Base-by-base conservation (phyloP, 2,329 filamentous ascomycete genomes). In the Stagonosporopsis rhizophila region DNA sequence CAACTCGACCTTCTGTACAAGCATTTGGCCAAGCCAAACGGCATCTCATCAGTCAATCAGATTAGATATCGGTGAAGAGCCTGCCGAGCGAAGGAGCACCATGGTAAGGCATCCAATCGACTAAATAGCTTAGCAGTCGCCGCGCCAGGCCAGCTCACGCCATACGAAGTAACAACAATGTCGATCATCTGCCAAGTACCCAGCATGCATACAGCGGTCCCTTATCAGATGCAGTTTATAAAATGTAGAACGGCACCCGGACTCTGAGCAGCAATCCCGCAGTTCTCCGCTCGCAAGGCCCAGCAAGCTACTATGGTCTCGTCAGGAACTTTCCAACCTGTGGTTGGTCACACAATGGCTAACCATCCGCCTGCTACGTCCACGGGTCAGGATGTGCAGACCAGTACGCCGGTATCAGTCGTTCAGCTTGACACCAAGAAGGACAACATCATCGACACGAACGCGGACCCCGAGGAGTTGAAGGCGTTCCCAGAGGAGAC, bases 221-320 rank as follows among this genome's bases (percentile, higher is more conserved):
- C 27, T 44, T 44, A 44, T 44, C 40, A 44, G 41, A 44, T 32
- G 41, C 14, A 32, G n/a, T 44, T 44, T 42, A 30, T 42, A 44
- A 32, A 7, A 11, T 19, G 41, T 19, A 1, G 8, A 15, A 32
- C 27, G 27, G 17, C 6, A 22, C 17, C 25, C 15, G 2, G 6
- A 42, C 17, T 11, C 30, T 30, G 40, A 9, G 23, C 14, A 17
- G 14, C 23, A 14, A 3, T 42, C 25, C 8, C 17, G 7, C 23
- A 11, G 4, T 30, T 15, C 40, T 19, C 15, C 8, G 25, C 19
- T 25, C 9, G 3, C 22, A 8, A 11, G 6, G 17, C 23, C 23
- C 2, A 42, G 23, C 15, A 28, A 42, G 15, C 6, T 4, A 19
- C 15, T 15, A 44, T 44, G 41, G 41, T 17, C 11, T 19, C 41